A percentile compares a stretch with the other conserved stretches of the same genome.
Evolutionary conservation across 2,329 filamentous ascomycete genomes (phyloP).

Genomic region (Phaeomoniella chlamydospora): DNA sequence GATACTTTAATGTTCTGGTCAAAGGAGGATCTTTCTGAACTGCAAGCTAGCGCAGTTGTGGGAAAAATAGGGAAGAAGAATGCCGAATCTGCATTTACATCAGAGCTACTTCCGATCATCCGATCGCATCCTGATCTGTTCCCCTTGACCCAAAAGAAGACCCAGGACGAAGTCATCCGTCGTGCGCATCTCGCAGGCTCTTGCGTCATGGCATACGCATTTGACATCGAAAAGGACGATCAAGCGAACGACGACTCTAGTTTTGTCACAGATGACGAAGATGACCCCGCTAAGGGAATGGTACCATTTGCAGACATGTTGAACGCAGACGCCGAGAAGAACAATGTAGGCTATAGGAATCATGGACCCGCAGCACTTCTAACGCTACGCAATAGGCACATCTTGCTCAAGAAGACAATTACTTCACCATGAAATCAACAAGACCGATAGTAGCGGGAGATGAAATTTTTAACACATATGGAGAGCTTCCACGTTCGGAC

Average conservation of each 20-base stretch:
- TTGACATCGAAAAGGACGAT: slow-evolving; percentile 57
- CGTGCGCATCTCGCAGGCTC: slow-evolving; percentile 71
- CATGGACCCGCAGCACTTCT: too few species aligned
- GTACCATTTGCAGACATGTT: slow-evolving; percentile 82
- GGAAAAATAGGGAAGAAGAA: slow-evolving; percentile 60
- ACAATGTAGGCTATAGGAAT: slow-evolving; percentile 48
- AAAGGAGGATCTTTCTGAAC: slow-evolving; percentile 49
- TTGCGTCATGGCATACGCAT: slow-evolving; percentile 85
- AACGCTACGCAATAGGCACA: slow-evolving; percentile 34
- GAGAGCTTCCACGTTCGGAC: slow-evolving; percentile 68
- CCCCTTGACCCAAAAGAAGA: slow-evolving; percentile 21
- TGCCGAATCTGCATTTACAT: slow-evolving; percentile 55
- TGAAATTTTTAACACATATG: slow-evolving; percentile 82
- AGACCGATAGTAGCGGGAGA: slow-evolving; percentile 54
- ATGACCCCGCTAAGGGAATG: slow-evolving; percentile 64
- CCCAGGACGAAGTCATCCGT: slow-evolving; percentile 33
- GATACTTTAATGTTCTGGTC: slow-evolving; percentile 88
- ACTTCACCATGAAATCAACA: slow-evolving; percentile 57
- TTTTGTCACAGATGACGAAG: slow-evolving; percentile 47
- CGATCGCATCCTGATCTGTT: slow-evolving; percentile 25
- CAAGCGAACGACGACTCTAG: slow-evolving; percentile 40
- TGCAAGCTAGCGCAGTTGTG: slow-evolving; percentile 65
- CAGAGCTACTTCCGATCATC: slow-evolving; percentile 39
- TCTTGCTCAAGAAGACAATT: slow-evolving; percentile 43
- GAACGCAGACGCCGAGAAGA: slow-evolving; percentile 69